Evolutionary conservation across 1,139 yeast species (phyloP), one percentile per base, ranked within the genome.

Genomic region (Kodamaea sp.): DNA sequence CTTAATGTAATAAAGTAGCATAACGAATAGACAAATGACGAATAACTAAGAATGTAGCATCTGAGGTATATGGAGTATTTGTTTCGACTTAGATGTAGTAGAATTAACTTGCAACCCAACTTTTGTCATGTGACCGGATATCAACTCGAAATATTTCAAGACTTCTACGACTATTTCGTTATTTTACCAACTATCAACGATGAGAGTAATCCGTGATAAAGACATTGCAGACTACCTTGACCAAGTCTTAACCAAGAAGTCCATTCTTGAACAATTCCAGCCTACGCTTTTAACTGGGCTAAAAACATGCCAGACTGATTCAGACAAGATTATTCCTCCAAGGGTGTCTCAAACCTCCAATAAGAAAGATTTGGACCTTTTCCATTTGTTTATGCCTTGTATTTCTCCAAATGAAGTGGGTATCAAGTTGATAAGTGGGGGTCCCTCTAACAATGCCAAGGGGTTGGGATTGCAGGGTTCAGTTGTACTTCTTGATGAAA

Each of bases 341-440:
- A 44, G 73, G 35, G 60, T 55, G 3, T 63, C 58, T 2, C 57
- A 52, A 27, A 26, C 44, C 4, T 52, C 68, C 10, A 59, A 53
- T 34, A 59, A 61, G 13, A 43, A 47, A 2, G 38, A 41, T 1
- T 51, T 58, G 4, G 70, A 64, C 36, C 47, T 78, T 2, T 63
- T 73, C 1, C 85, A 80, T 51, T 50, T 81, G 23, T 80, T 78
- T 54, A 81, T 82, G 88, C 85, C 86, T 4, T 71, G 80, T 20
- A 63, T 74, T 8, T 75, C 82, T 60, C 55, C 72, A 54, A 47
- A 70, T 54, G 63, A 67, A 51, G 54, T 61, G 37, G 65, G 80
- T 32, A 43, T 70, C 36, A 69, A 74, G 53, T 68, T 74, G 0
- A 58, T 77, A 16, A 67, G 78, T 13, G 82, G 82, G 1, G 79